Percentiles rank a stretch among this genome's conserved stretches.
phyloP scores from a whole-genome alignment of 1,139 yeast genomes.

The Blastobotrys buckinghamii region DNA sequence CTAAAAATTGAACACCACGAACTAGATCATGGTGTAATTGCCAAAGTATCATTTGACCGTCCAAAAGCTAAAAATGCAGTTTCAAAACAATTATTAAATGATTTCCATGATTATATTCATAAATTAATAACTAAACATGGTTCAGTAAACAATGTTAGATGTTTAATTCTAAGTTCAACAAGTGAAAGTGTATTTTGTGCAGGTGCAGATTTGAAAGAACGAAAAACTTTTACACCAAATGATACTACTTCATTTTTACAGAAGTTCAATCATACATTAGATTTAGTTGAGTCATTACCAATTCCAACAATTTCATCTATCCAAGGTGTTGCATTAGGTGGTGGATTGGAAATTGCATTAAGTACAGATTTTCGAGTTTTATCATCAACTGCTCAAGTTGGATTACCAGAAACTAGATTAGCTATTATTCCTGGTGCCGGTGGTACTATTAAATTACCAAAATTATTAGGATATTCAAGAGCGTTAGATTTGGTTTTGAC shows the following conservation, averaged over 20 bases:
- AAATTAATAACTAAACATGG: constrained; percentile 22
- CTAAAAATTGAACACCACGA: constrained; percentile 9
- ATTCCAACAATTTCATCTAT: constrained; percentile 31
- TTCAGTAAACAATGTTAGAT: constrained; percentile 23
- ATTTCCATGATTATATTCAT: constrained; percentile 22
- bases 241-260: constrained; percentile 29
- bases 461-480: constrained; percentile 26
- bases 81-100: constrained; percentile 26
- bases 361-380: constrained; percentile 29
- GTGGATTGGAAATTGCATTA: constrained; percentile 30
- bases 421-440: constrained; percentile 33
- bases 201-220: constrained; percentile 34
- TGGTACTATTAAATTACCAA: constrained; percentile 31
- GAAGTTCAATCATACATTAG: constrained; percentile 27
- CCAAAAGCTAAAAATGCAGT: constrained; percentile 33
- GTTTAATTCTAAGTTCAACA: constrained; percentile 28
- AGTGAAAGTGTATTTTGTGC: constrained; percentile 30
- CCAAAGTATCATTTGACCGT: constrained; percentile 28
- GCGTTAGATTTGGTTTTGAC: constrained; percentile 28
- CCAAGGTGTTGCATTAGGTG: constrained; percentile 32
- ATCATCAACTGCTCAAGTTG: constrained; percentile 22
- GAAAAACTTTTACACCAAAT: constrained; percentile 27
- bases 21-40: constrained; percentile 19
- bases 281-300: constrained; percentile 23
- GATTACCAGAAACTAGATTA: constrained; percentile 28